A percentile compares a stretch with the other conserved stretches of the same genome.
Evolutionary conservation across 768 basidiomycete species (phyloP).

Genomic region (Lanmaoa rubissima): DNA sequence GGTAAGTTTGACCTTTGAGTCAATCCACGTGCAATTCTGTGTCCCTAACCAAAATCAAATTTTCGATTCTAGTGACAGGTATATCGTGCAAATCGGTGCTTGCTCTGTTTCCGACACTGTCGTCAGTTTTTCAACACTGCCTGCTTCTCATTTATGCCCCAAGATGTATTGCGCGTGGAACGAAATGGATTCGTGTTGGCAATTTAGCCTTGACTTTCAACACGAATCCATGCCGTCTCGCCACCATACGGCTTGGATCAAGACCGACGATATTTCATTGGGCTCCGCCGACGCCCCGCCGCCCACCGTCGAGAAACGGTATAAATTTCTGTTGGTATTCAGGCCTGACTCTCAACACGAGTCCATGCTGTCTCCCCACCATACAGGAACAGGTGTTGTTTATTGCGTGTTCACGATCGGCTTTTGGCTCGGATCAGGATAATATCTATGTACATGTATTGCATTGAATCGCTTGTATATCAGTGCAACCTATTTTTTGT

Average conservation of each 20-base stretch:
- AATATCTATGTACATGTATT: no score
- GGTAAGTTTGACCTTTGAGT: background rate
- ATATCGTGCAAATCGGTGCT: no score
- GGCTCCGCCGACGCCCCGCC: no score
- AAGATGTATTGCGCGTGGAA: no score
- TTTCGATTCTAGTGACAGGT: background rate
- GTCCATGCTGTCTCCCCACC: background rate
- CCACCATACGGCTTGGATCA: background rate
- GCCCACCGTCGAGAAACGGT: no score
- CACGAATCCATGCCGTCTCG: background rate
- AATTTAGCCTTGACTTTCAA: background rate
- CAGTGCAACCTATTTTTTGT: no score
- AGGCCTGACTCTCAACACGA: background rate
- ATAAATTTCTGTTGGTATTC: background rate
- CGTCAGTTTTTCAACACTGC: no score
- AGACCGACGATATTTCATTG: background rate
- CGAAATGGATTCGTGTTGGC: background rate
- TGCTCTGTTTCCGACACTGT: no score
- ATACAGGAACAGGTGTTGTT: background rate
- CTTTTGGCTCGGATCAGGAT: no score
- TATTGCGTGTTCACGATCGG: no score
- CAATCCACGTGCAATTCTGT: background rate
- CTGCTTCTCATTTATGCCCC: no score
- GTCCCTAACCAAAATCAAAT: background rate
- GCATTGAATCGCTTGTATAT: no score